phyloP scores from a whole-genome alignment of 2,329 filamentous ascomycete genomes.

The Dactylellina sp. region DNA sequence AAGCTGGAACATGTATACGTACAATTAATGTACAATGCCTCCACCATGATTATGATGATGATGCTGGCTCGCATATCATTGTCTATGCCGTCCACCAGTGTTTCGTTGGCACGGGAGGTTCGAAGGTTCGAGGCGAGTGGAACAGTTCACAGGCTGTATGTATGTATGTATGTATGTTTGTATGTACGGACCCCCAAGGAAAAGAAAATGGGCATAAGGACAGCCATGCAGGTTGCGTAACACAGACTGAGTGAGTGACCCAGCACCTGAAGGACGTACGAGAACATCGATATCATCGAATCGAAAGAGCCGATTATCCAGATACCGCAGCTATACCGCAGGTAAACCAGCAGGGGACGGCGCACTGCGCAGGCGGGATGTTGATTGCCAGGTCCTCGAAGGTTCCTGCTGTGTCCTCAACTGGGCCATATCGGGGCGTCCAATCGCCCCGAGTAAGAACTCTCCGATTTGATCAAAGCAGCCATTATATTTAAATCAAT shows the following conservation, averaged over 20 bases:
- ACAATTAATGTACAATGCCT: constrained; percentile 3
- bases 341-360: constrained; percentile 15
- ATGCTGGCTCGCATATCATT: constrained; percentile 42
- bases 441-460: constrained; percentile 41
- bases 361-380: constrained; percentile 8
- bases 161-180: too few species aligned
- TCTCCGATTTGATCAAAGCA: constrained; percentile 48
- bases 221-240: constrained; percentile 32
- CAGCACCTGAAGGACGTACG: background rate
- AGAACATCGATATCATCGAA: constrained; percentile 33
- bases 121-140: constrained; percentile 49
- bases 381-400: constrained; percentile 48
- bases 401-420: constrained; percentile 40
- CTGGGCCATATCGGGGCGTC: constrained; percentile 42
- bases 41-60: constrained; percentile 1
- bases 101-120: constrained; percentile 52
- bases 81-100: constrained; percentile 25
- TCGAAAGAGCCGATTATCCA: constrained; percentile 1
- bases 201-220: background rate
- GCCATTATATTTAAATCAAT: constrained; percentile 44
- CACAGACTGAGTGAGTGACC: constrained; percentile 14
- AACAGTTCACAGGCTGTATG: constrained; percentile 22
- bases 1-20: constrained; percentile 4
- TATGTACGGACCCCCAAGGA: background rate
- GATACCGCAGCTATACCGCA: constrained; percentile 21